These are phyloP conservation scores for Rhizopus stolonifer DNA, from an alignment of 371 early-diverging fungal species.

Conservation along the genomic window DNA sequence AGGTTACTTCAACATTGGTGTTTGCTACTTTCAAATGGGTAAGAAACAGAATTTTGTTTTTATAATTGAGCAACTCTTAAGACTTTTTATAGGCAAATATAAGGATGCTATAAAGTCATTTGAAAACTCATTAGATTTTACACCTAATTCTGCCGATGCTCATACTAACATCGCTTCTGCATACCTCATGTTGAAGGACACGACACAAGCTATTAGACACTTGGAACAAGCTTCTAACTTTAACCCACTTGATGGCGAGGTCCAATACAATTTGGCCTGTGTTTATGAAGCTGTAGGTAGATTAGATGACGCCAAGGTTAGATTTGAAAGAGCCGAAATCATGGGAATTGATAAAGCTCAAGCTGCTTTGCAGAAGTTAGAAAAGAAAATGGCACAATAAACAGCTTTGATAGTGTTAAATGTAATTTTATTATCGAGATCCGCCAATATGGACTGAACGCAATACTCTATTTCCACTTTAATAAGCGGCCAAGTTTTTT, in stretches of 20 bases:
- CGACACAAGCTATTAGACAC: conserved; percentile 63
- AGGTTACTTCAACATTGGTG: conserved; percentile 79
- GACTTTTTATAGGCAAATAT: conserved; percentile 39
- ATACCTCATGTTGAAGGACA: conserved; percentile 63
- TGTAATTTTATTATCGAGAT: conserved; percentile 16
- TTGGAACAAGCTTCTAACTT: conserved; percentile 71
- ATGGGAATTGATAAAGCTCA: conserved; percentile 63
- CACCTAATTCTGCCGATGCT: conserved; percentile 73
- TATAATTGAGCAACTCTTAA: not conserved
- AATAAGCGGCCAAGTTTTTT: no score
- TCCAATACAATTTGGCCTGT: conserved; percentile 77
- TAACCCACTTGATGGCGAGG: conserved; percentile 71
- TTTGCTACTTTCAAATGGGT: conserved; percentile 74
- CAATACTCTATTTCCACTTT: conserved; percentile 40
- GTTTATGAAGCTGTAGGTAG: conserved; percentile 71
- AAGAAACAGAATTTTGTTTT: no score
- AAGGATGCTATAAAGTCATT: conserved; percentile 66
- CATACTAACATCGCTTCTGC: conserved; percentile 85
- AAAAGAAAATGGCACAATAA: conserved; percentile 23
- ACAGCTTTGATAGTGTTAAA: not conserved
- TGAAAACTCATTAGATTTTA: conserved; percentile 64
- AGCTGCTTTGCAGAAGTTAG: conserved; percentile 34
- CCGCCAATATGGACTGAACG: conserved; percentile 36
- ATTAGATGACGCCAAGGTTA: conserved; percentile 67
- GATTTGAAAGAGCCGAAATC: conserved; percentile 64